These are phyloP conservation scores for Haplosporangium gracile DNA, from an alignment of 192 early-diverging fungal species.

Conservation along the genomic window DNA sequence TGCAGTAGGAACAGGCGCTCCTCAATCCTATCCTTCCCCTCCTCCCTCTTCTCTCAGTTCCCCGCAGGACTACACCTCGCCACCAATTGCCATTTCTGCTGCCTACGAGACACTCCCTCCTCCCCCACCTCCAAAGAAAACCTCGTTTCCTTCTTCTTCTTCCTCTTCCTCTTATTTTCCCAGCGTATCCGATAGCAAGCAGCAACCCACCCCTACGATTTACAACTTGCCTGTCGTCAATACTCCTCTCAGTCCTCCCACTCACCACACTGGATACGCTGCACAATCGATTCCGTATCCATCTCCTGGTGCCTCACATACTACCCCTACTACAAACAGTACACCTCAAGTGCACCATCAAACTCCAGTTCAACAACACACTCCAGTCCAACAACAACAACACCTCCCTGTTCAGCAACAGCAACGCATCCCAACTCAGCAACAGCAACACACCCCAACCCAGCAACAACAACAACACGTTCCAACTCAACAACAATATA, in stretches of 20 bases:
- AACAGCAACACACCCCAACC: background rate
- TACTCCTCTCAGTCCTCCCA: background rate
- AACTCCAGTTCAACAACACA: background rate
- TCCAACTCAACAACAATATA: background rate
- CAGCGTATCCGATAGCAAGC: background rate
- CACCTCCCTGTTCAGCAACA: background rate
- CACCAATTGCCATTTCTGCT: background rate
- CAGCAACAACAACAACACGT: background rate
- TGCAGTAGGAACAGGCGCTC: too few species aligned
- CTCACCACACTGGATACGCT: background rate
- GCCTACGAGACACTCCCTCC: background rate
- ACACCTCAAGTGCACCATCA: background rate
- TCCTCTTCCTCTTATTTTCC: background rate
- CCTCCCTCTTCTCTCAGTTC: too few species aligned
- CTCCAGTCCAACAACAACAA: background rate
- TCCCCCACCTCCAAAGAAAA: background rate
- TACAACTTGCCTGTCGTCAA: background rate
- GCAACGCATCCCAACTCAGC: background rate
- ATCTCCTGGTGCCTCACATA: background rate
- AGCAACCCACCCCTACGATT: background rate
- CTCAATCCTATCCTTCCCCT: too few species aligned
- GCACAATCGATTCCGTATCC: background rate
- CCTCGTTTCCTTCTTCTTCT: background rate
- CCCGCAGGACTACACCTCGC: too few species aligned
- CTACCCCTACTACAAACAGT: background rate